A percentile compares a stretch with the other conserved stretches of the same genome.
Conservation (phyloP, 2,329 filamentous ascomycete genomes). For the Fusarium gaditjirri region DNA sequence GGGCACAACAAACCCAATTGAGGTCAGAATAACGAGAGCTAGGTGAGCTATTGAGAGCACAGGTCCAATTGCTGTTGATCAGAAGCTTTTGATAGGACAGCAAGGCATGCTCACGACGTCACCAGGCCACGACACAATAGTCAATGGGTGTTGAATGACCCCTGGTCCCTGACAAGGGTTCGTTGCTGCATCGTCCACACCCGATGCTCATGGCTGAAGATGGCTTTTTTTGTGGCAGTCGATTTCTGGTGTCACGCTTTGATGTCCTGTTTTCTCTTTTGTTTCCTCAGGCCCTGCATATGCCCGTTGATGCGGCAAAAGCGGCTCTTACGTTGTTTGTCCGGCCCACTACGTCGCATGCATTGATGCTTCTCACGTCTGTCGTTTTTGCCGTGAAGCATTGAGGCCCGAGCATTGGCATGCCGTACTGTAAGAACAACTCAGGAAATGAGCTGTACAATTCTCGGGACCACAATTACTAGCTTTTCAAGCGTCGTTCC, state of each 20-base stretch:
- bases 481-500: background rate
- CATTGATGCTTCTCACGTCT: conserved; percentile 8
- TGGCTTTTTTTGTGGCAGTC: conserved; percentile 19
- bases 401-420: conserved; percentile 7
- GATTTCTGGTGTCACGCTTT: conserved; percentile 11
- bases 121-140: conserved; percentile 1
- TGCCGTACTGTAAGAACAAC: conserved; percentile 14
- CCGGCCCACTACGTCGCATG: conserved; percentile 35
- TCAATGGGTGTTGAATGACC: conserved; percentile 39
- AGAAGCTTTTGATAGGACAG: conserved; percentile 5
- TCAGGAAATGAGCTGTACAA: conserved; percentile 3
- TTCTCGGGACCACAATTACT: background rate
- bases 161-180: conserved; percentile 38
- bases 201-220: conserved; percentile 14
- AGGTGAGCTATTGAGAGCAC: conserved; percentile 3
- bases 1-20: background rate
- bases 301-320: conserved; percentile 44
- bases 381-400: background rate
- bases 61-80: conserved; percentile 5
- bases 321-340: conserved; percentile 34
- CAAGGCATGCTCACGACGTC: conserved; percentile 3
- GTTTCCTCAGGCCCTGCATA: conserved; percentile 40
- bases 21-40: conserved; percentile 4
- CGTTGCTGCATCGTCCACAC: conserved; percentile 7
- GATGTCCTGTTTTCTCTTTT: conserved; percentile 36